These are phyloP conservation scores for Cutaneotrichosporon cutaneum DNA, from an alignment of 1,284 basidiomycete species.

Conservation along the genomic window DNA sequence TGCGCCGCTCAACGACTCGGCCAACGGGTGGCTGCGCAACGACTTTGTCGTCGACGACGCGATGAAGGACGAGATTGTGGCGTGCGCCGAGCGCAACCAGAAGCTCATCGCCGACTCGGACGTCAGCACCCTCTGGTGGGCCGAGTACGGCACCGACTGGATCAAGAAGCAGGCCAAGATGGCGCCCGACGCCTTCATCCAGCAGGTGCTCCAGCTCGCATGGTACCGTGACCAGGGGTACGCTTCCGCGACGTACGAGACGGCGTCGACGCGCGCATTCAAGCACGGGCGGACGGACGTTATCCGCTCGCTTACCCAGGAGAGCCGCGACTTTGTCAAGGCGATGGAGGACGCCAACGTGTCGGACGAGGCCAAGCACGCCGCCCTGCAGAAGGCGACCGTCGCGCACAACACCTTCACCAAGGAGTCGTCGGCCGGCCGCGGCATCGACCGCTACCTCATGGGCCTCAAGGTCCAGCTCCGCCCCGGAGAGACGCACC, in stretches of 20 bases:
- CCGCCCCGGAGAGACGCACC: slow-evolving; percentile 52
- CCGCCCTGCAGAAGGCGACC: slow-evolving; percentile 67
- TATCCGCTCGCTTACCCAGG: slow-evolving; percentile 73
- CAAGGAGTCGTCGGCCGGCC: slow-evolving; percentile 75
- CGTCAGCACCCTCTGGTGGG: slow-evolving; percentile 78
- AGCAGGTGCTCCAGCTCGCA: slow-evolving; percentile 90
- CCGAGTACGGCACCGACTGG: slow-evolving; percentile 84
- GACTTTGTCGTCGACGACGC: slow-evolving; percentile 73
- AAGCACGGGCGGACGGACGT: slow-evolving; percentile 90
- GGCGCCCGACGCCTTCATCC: slow-evolving; percentile 86
- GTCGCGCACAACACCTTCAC: slow-evolving; percentile 73
- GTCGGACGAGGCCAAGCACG: slow-evolving; percentile 57
- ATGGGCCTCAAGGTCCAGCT: slow-evolving; percentile 78
- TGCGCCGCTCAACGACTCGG: slow-evolving; percentile 22
- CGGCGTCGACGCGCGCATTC: slow-evolving; percentile 87
- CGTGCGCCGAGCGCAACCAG: slow-evolving; percentile 63
- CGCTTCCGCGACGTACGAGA: slow-evolving; percentile 92
- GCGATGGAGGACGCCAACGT: slow-evolving; percentile 62
- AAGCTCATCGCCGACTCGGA: slow-evolving; percentile 76
- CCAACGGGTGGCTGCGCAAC: slow-evolving; percentile 63
- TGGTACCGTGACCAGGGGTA: slow-evolving; percentile 76
- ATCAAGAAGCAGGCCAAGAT: slow-evolving; percentile 78
- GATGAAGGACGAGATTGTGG: slow-evolving; percentile 62
- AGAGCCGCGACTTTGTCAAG: slow-evolving; percentile 76
- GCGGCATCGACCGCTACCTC: slow-evolving; percentile 88